Evolutionary conservation across 345 rosid species (phyloP).

Genomic region (Murraya koenigii): DNA sequence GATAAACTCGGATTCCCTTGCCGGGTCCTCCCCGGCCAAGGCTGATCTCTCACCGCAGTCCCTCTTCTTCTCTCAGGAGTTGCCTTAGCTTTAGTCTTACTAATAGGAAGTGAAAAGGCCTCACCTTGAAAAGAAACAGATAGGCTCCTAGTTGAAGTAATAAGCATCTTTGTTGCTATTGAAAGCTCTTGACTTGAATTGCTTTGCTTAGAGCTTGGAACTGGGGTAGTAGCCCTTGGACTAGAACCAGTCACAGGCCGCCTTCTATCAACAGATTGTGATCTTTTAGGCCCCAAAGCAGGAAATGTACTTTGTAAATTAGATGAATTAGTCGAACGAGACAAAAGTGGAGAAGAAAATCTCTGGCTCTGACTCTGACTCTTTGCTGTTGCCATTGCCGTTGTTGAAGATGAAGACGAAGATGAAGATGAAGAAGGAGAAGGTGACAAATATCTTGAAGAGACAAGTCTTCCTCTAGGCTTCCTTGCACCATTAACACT

Average conservation of each 20-base stretch:
- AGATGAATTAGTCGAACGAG: slow-evolving; percentile 49
- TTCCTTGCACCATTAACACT: slow-evolving; percentile 35
- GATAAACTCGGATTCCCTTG: slow-evolving; percentile 46
- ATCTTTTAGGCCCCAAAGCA: slow-evolving; percentile 53
- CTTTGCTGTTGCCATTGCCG: slow-evolving; percentile 16
- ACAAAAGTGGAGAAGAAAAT: slow-evolving; percentile 60
- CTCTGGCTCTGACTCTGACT: slow-evolving; percentile 28
- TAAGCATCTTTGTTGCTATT: slow-evolving; percentile 64
- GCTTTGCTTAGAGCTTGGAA: slow-evolving; percentile 26
- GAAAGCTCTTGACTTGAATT: slow-evolving; percentile 45
- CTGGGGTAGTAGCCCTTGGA: slow-evolving; percentile 32
- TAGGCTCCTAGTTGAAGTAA: slow-evolving; percentile 85
- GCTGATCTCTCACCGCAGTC: slow-evolving; percentile 65
- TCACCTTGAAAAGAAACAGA: slow-evolving; percentile 94
- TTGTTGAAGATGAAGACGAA: slow-evolving; percentile 46
- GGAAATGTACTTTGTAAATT: slow-evolving; percentile 27
- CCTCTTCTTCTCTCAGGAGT: slow-evolving; percentile 60
- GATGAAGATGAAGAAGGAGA: slow-evolving; percentile 69
- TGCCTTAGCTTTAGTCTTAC: slow-evolving; percentile 68
- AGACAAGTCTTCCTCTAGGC: slow-evolving; percentile 75
- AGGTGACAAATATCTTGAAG: slow-evolving; percentile 87
- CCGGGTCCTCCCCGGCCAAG: slow-evolving; percentile 77
- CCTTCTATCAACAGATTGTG: slow-evolving; percentile 84
- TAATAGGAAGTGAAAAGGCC: slow-evolving; percentile 81
- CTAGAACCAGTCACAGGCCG: slow-evolving; percentile 27